Percentiles rank a stretch among this genome's conserved stretches.
Evolutionary conservation across 1,139 yeast species (phyloP).

Genomic region (Yamadazyma atlantica): DNA sequence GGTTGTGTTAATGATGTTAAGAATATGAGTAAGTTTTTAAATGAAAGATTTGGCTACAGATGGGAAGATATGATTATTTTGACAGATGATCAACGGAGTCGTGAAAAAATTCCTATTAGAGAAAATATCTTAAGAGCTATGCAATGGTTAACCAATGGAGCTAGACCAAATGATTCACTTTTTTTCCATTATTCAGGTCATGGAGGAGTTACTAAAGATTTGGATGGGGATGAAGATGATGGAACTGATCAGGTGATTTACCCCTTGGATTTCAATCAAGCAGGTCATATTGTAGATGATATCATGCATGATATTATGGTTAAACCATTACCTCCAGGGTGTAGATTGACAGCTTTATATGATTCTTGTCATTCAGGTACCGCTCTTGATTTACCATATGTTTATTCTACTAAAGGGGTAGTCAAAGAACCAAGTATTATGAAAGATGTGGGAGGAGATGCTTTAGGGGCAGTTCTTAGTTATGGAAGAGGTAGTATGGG

Average conservation of each 20-base stretch:
- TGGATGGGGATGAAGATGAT: conserved; percentile 87
- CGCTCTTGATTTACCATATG: conserved; percentile 83
- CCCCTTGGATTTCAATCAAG: conserved; percentile 79
- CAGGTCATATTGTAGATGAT: conserved; percentile 82
- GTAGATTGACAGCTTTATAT: conserved; percentile 81
- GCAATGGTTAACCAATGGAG: conserved; percentile 86
- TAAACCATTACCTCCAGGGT: conserved; percentile 73
- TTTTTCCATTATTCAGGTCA: conserved; percentile 94
- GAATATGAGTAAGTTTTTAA: conserved; percentile 59
- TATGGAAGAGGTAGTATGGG: conserved; percentile 71
- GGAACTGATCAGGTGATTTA: conserved; percentile 89
- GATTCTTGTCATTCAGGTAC: conserved; percentile 97
- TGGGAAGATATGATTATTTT: conserved; percentile 81
- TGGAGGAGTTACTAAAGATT: conserved; percentile 81
- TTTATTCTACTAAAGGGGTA: conserved; percentile 88
- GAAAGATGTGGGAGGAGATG: conserved; percentile 81
- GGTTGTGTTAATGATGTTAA: conserved; percentile 88
- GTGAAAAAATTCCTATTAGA: conserved; percentile 69
- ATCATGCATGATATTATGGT: conserved; percentile 83
- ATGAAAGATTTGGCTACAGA: conserved; percentile 61
- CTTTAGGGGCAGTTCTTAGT: conserved; percentile 66
- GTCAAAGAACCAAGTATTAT: conserved; percentile 85
- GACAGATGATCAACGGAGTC: conserved; percentile 70
- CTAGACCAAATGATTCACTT: conserved; percentile 80
- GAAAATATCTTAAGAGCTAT: conserved; percentile 81